Evolutionary conservation across 768 basidiomycete species (phyloP), one percentile per base, ranked within the genome.

Genomic region (Wakefieldia striispora): DNA sequence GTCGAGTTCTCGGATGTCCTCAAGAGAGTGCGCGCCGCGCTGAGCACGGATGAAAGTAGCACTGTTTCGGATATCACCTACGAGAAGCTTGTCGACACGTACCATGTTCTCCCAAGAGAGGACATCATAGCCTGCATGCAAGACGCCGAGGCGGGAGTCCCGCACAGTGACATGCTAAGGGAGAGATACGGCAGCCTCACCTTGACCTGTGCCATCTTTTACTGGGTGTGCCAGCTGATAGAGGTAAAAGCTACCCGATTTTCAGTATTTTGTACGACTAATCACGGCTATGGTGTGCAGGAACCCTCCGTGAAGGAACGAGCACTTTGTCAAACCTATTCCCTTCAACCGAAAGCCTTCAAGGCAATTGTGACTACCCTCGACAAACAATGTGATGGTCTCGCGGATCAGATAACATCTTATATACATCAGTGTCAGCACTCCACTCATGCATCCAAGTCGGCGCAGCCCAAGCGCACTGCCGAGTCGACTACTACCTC

Each of bases 181-280:
- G 45, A 57, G 11, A 53, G 43, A 21, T 45, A 68, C n/a, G 55
- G 63, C 17, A 35, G 40, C 0, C 43, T 47, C 31, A 50, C 61
- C 14, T 61, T 74, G 20, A 67, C 58, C 35, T 73, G 70, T 39
- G 71, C 70, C 4, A 58, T 79, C 4, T 81, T 77, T 57, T 73
- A 68, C 45, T 81, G 78, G 79, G 67, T 73, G 3, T 75, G 67
- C 42, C 69, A 69, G 35, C 40, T 69, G 33, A 60, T 71, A 27
- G 70, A 72, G 59, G 78, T 78, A 36, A 40, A n/a, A 44, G 0
- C 41, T 10, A 14, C 1, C 27, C n/a, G 5, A 0, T 26, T 33
- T 20, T 3, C 23, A 5, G 6, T 16, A 2, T 34, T 20, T 16
- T 3, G 40, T 20, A 12, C 8, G 6, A 1, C 3, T 26, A 3